phyloP scores from a whole-genome alignment of 176 grass and related monocot genomes.

The Triticum timopheevii region DNA sequence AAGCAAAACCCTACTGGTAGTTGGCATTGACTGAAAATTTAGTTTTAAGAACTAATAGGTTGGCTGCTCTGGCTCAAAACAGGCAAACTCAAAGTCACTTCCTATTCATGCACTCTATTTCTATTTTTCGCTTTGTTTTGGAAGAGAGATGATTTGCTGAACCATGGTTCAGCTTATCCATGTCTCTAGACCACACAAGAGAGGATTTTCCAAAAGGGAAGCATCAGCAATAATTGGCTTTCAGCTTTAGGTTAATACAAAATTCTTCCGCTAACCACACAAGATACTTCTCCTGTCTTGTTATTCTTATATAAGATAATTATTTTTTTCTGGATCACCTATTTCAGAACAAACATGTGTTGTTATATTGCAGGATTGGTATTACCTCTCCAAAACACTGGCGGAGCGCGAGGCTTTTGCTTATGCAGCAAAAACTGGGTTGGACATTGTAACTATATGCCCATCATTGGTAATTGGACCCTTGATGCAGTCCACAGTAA shows the following conservation, averaged over 20 bases:
- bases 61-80: too few species aligned
- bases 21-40: too few species aligned
- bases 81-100: neutral
- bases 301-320: neutral
- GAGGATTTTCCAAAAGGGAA: neutral
- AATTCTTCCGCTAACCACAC: neutral
- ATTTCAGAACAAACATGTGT: neutral
- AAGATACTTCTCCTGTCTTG: neutral
- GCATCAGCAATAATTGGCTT: neutral
- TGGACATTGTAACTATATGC: constrained; percentile 46
- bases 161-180: too few species aligned
- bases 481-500: constrained; percentile 41
- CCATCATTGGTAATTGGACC: constrained; percentile 43
- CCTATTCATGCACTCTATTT: neutral
- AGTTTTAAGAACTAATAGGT: neutral
- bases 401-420: constrained; percentile 45
- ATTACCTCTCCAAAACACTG: constrained; percentile 53
- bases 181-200: neutral
- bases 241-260: neutral
- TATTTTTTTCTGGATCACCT: neutral
- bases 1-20: too few species aligned
- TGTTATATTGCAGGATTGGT: constrained; percentile 57
- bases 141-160: too few species aligned
- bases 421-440: constrained; percentile 43
- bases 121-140: neutral